Evolutionary conservation across 2,329 filamentous ascomycete species (phyloP), one percentile per base, ranked within the genome.

Genomic region (Aspergillus sp.): DNA sequence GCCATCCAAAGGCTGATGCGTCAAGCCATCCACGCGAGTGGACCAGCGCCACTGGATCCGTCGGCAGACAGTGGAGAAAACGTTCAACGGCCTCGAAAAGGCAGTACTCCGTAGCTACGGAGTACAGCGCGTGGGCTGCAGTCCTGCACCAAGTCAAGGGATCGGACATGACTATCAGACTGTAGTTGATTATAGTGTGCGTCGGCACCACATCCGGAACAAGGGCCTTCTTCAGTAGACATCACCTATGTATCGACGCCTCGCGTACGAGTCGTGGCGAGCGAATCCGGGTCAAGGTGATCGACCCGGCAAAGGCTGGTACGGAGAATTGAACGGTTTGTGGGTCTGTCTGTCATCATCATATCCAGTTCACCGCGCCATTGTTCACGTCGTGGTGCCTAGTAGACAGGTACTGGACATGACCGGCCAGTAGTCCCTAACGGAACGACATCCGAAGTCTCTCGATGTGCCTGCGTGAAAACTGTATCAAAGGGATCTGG

Each of bases 1-100:
- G 35, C 35, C 40, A 42, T 22, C 5, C 14, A 14, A 24, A 32
- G 13, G 42, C 42, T 26, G 42, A 24, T 24, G 20, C 16, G 40
- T 20, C 40, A 43, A 22, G 17, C 33, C n/a, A 40, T 20, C 33
- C 35, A 36, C 14, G 35, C 46, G 16, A 40, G 33, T 48, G 35
- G 46, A 40, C 46, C 46, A 30, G 46, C 46, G 46, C 22, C 35
- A 48, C 46, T 38, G 45, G 45, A 33, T 47, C 45, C 45, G 35
- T 47, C 30, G 35, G 22, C 35, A 20, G 26, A 26, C 46, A 26
- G 46, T 48, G 46, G 46, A 20, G 46, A 35, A 41, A 35, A 46
- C 40, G 40, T 42, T 42, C 17, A 19, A 42, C 40, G 40, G 40
- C 40, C 19, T 42, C 16, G 40, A 22, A 20, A 24, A 11, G 19